These are phyloP conservation scores for Boletus patriciae DNA, from an alignment of 768 basidiomycete species.

Conservation along the genomic window DNA sequence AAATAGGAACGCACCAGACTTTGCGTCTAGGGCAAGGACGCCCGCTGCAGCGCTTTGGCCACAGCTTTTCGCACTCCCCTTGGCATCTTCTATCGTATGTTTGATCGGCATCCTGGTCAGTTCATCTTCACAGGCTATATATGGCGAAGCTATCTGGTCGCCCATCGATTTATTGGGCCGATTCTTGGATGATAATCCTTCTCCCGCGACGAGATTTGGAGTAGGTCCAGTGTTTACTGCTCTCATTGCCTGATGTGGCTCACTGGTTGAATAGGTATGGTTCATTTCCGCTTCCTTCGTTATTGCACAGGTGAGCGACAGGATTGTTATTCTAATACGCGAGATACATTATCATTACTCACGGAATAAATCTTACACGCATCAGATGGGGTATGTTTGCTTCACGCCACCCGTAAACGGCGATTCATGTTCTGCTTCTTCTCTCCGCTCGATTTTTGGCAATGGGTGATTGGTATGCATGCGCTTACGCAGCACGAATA, in stretches of 20 bases:
- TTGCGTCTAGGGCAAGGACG: slow-evolving; percentile 60
- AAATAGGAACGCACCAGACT: slow-evolving; percentile 70
- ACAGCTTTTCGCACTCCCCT: slow-evolving; percentile 68
- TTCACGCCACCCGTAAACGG: slow-evolving; percentile 13
- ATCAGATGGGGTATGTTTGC: slow-evolving; percentile 30
- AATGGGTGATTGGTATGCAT: slow-evolving; percentile 6
- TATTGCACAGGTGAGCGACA: slow-evolving; percentile 58
- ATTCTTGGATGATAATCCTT: slow-evolving; percentile 66
- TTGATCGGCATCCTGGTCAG: slow-evolving; percentile 83
- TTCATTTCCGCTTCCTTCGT: slow-evolving; percentile 80
- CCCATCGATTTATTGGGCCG: slow-evolving; percentile 68
- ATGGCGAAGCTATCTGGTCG: slow-evolving; percentile 76
- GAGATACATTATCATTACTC: slow-evolving; percentile 10
- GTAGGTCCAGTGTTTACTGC: slow-evolving; percentile 32
- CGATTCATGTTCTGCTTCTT: slow-evolving; percentile 9
- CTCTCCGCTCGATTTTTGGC: slow-evolving; percentile 3
- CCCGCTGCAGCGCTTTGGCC: slow-evolving; percentile 61
- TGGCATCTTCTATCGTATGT: slow-evolving; percentile 71
- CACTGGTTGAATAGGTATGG: slow-evolving; percentile 51
- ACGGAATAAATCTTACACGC: background rate
- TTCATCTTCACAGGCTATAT: slow-evolving; percentile 73
- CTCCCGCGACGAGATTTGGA: slow-evolving; percentile 65
- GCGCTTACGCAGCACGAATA: slow-evolving; percentile 56
- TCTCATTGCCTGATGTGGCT: slow-evolving; percentile 8
- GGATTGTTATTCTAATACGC: background rate